A percentile compares a stretch with the other conserved stretches of the same genome.
These are phyloP conservation scores for Pichia sp. DNA, from an alignment of 1,139 yeast species.

Conservation along the genomic window DNA sequence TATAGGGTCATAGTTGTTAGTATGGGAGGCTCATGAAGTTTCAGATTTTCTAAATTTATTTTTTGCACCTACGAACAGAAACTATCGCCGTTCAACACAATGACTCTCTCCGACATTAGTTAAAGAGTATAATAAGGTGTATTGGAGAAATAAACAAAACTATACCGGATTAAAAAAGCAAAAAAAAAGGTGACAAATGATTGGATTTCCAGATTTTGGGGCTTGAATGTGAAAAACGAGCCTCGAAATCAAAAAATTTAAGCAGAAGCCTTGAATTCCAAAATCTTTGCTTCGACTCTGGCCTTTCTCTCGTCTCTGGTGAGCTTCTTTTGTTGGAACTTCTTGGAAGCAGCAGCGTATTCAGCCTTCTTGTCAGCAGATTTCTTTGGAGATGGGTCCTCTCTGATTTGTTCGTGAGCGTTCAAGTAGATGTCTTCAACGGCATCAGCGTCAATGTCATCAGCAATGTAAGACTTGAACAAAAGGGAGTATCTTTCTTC, in stretches of 20 bases:
- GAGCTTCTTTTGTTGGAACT: constrained; percentile 84
- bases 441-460: constrained; percentile 95
- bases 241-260: constrained; percentile 6
- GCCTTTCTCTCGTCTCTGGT: constrained; percentile 90
- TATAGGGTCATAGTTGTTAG: not conserved
- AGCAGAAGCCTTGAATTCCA: constrained; percentile 60
- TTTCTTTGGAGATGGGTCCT: constrained; percentile 87
- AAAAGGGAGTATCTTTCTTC: constrained; percentile 98
- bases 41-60: not conserved
- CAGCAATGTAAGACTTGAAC: constrained; percentile 95
- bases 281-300: constrained; percentile 87
- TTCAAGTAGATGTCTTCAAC: constrained; percentile 91
- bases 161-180: not conserved
- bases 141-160: not conserved
- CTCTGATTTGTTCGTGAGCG: constrained; percentile 97
- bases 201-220: not conserved
- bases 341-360: constrained; percentile 95
- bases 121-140: not conserved
- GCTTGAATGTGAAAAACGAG: not conserved
- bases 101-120: not conserved
- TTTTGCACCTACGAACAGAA: not conserved
- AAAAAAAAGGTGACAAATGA: not conserved
- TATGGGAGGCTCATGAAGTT: not conserved
- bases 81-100: not conserved
- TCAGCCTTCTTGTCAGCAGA: constrained; percentile 95